Evolutionary conservation across 202 grass and related monocot genomes (phyloP).

Genomic region (Elaeis oleifera): DNA sequence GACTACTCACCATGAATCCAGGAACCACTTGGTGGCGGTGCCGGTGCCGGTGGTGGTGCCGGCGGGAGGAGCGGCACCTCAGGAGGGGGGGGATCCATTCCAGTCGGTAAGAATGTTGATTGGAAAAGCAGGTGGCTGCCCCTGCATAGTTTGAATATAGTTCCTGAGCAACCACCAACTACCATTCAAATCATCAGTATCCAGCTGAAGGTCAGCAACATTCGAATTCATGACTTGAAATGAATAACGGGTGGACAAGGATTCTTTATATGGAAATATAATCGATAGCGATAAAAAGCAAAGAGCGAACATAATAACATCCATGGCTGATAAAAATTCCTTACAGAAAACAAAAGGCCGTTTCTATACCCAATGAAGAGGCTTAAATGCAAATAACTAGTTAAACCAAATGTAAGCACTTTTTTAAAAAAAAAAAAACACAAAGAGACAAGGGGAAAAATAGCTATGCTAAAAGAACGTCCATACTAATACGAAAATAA

Average conservation of each 20-base stretch:
- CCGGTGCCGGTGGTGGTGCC: conserved; percentile 17
- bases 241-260: too few species aligned
- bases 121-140: neutral
- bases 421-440: too few species aligned
- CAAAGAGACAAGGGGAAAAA: too few species aligned
- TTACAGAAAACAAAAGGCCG: too few species aligned
- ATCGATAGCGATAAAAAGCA: too few species aligned
- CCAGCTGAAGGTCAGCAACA: neutral
- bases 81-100: conserved; percentile 24
- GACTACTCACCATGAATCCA: conserved; percentile 26
- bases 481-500: conserved; percentile 34
- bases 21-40: neutral
- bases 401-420: too few species aligned
- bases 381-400: too few species aligned
- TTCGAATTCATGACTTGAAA: neutral
- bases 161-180: neutral
- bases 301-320: too few species aligned
- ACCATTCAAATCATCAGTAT: neutral
- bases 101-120: neutral
- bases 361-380: too few species aligned
- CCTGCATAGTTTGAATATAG: neutral
- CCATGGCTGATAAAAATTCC: too few species aligned
- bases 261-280: too few species aligned
- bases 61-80: conserved; percentile 39
- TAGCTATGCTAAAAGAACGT: conserved; percentile 10